A percentile compares a stretch with the other conserved stretches of the same genome.
Evolutionary conservation across 495 filamentous ascomycete species (phyloP).

Genomic region (Venustampulla echinocandica): DNA sequence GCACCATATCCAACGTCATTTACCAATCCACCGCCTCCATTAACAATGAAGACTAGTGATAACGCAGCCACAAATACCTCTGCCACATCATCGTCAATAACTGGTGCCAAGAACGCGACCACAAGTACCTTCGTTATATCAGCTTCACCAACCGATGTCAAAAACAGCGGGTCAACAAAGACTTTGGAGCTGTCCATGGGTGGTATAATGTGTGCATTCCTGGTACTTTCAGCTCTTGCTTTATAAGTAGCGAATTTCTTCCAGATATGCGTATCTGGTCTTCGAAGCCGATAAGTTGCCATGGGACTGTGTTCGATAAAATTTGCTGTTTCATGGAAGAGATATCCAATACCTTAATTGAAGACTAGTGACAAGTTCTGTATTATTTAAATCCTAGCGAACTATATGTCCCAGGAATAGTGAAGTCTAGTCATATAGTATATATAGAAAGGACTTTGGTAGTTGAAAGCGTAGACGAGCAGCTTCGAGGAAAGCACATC

Average conservation of each 20-base stretch:
- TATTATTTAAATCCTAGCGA: not conserved
- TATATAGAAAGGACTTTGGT: not conserved
- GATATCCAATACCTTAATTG: not conserved
- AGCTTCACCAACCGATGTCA: conserved; percentile 1
- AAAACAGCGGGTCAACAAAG: not conserved
- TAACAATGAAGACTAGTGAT: not conserved
- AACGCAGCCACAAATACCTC: not conserved
- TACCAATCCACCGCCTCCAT: not conserved
- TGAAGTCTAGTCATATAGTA: not conserved
- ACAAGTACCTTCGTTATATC: conserved; percentile 4
- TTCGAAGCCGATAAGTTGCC: not conserved
- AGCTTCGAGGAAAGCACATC: not conserved
- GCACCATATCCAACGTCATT: not conserved
- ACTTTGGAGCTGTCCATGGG: conserved; percentile 1
- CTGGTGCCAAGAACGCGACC: not conserved
- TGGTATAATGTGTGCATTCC: conserved; percentile 4
- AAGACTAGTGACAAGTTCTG: not conserved
- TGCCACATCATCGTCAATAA: conserved; percentile 9
- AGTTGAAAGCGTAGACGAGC: not conserved
- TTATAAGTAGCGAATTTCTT: conserved; percentile 1
- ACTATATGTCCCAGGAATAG: not conserved
- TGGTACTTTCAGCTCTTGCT: conserved; percentile 1
- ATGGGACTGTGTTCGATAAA: not conserved
- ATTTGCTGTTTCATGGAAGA: not conserved
- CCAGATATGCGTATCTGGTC: not conserved